Evolutionary conservation across 768 basidiomycete species (phyloP), one percentile per base, ranked within the genome.

Genomic region (Termitomyces sp.): DNA sequence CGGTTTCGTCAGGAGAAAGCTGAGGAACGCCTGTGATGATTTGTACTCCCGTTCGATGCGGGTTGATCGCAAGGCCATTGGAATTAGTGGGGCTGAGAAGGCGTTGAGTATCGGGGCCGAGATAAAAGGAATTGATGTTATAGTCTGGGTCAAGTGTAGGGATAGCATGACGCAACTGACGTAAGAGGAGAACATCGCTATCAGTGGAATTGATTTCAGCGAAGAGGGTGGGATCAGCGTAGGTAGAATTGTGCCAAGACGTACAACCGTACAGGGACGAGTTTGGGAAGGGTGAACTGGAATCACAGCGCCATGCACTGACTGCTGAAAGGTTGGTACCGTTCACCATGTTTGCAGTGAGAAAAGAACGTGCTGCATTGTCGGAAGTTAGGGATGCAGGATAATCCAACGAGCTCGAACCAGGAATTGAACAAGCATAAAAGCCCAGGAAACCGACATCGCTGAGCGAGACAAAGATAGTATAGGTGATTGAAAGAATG

Each of bases 221-320:
- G 50, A 62, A 65, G 27, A 62, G 29, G 12, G 49, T 53, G 15
- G 31, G 29, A n/a, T 67, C 64, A 27, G 53, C 61, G 29, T 59
- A 64, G 5, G 66, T 67, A 1, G 58, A 58, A 51, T 67, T 67
- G 23, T 47, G 54, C 64, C 64, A 67, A 7, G 52, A 31, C 7
- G 56, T 60, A 44, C 66, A 67, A 20, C 51, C 48, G 41, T 45
- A 50, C 20, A 55, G 27, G 13, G 56, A 51, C n/a, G 20, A 12
- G 36, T 12, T n/a, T 23, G 35, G 48, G 12, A 27, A 23, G 7
- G 18, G 36, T 5, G 52, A 25, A 5, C 36, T 50, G 10, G 57
- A 38, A 20, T 54, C 55, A 22, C 60, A 61, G 16, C 57, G 47
- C 25, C 50, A 61, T 5, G 60, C 55, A 15, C 27, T 52, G 39